Conservation (phyloP, 352 stramenopile species). For the Thraustotheca clavata region DNA sequence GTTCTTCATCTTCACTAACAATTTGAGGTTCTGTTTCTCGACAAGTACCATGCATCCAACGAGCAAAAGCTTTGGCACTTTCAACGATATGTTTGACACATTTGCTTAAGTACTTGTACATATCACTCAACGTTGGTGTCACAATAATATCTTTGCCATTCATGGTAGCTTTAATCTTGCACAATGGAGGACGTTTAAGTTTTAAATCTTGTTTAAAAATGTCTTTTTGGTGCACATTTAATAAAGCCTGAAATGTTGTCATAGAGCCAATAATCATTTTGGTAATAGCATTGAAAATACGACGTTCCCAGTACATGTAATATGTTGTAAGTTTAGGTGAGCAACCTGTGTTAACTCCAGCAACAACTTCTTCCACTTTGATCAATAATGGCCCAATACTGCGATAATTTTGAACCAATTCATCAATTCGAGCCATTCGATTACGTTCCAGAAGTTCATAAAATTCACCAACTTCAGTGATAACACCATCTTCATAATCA, state of each 20-base stretch:
- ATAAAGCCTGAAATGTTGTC: conserved; percentile 89
- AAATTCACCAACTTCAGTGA: conserved; percentile 91
- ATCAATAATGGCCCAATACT: conserved; percentile 90
- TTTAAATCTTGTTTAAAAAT: conserved; percentile 34
- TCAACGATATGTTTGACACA: conserved; percentile 92
- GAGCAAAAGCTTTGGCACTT: conserved; percentile 88
- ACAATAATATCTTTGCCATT: conserved; percentile 94
- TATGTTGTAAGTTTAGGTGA: conserved; percentile 89
- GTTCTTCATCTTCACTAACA: conserved; percentile 91
- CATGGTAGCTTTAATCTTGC: conserved; percentile 90
- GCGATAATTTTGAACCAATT: conserved; percentile 90
- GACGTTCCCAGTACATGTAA: conserved; percentile 96
- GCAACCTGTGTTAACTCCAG: conserved; percentile 86
- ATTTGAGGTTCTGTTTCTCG: conserved; percentile 82
- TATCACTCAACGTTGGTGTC: conserved; percentile 88
- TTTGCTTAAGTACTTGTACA: conserved; percentile 95
- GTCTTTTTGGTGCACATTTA: conserved; percentile 86
- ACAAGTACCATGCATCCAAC: conserved; percentile 95
- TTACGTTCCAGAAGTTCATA: conserved; percentile 92
- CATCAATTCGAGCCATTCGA: conserved; percentile 83
- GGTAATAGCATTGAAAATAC: conserved; percentile 94
- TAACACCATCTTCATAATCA: conserved; percentile 81
- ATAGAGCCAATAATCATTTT: conserved; percentile 95
- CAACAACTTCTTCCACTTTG: conserved; percentile 95
- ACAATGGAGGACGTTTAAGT: conserved; percentile 81